phyloP scores from a whole-genome alignment of 2,329 filamentous ascomycete genomes.

The Ophiocordyceps camponoti-saundersi region DNA sequence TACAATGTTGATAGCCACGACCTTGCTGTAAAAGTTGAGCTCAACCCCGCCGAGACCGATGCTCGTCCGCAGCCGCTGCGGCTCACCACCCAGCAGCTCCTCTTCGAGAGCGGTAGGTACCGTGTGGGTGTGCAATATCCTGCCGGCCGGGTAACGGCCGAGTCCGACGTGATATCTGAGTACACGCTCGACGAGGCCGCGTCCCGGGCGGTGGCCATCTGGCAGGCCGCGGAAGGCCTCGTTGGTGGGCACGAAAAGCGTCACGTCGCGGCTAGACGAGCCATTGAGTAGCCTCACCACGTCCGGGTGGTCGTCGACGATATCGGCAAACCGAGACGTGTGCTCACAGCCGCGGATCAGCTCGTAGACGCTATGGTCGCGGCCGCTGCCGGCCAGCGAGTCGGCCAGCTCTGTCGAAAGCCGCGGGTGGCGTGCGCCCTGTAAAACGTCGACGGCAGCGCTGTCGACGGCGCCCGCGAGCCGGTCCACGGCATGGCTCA shows the following conservation, averaged over 20 bases:
- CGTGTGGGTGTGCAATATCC: constrained; percentile 55
- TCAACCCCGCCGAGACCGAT: constrained; percentile 44
- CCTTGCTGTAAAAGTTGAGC: constrained; percentile 61
- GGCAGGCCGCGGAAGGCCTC: constrained; percentile 52
- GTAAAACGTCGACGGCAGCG: constrained; percentile 1
- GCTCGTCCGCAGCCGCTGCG: constrained; percentile 58
- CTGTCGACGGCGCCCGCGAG: background rate
- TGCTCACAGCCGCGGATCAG: constrained; percentile 60
- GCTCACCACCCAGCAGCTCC: constrained; percentile 40
- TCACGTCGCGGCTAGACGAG: constrained; percentile 52
- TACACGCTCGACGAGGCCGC: constrained; percentile 40
- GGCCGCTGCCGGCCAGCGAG: background rate
- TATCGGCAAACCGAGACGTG: constrained; percentile 58
- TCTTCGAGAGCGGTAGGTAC: constrained; percentile 51
- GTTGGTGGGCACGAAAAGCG: constrained; percentile 67
- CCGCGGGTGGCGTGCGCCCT: background rate
- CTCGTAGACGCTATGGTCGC: constrained; percentile 51
- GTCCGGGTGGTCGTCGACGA: constrained; percentile 57
- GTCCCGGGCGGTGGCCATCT: constrained; percentile 19
- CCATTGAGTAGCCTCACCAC: constrained; percentile 59
- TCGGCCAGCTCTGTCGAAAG: constrained; percentile 1
- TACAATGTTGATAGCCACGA: constrained; percentile 56
- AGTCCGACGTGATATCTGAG: constrained; percentile 61
- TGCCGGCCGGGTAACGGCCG: constrained; percentile 46
- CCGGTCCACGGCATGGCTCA: background rate